These are phyloP conservation scores for Cystobasidium sp. DNA, from an alignment of 1,284 basidiomycete species.

Conservation along the genomic window DNA sequence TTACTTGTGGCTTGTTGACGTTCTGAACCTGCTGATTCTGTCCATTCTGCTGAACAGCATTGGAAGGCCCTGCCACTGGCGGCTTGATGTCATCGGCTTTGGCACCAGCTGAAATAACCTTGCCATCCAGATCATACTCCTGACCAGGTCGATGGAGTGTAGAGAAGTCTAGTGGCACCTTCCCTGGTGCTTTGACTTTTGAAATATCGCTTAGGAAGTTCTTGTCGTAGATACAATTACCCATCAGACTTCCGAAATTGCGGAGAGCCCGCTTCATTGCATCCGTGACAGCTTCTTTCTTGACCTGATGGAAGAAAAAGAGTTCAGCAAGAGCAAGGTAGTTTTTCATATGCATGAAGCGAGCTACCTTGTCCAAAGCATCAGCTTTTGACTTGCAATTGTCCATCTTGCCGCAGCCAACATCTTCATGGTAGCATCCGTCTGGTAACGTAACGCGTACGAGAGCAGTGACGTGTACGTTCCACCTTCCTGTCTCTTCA, in stretches of 20 bases:
- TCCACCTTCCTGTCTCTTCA: conserved; percentile 68
- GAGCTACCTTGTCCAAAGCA: conserved; percentile 83
- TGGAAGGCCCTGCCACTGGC: conserved; percentile 35
- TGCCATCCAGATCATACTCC: conserved; percentile 18
- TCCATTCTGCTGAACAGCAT: conserved; percentile 4
- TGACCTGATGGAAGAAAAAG: conserved; percentile 66
- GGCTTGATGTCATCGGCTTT: background rate
- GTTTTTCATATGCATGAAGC: background rate
- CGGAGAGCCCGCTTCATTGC: conserved; percentile 86
- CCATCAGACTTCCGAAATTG: conserved; percentile 90
- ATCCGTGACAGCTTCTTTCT: conserved; percentile 97
- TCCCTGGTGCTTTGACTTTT: conserved; percentile 74
- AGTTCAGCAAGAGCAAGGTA: background rate
- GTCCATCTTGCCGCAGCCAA: conserved; percentile 86
- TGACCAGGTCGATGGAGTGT: conserved; percentile 66
- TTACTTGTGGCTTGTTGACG: background rate
- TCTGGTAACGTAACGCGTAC: conserved; percentile 85
- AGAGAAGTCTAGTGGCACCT: conserved; percentile 77
- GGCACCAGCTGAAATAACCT: conserved; percentile 4
- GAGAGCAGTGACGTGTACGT: conserved; percentile 80
- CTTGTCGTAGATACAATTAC: conserved; percentile 96
- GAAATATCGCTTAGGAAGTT: conserved; percentile 78
- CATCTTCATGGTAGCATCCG: conserved; percentile 88
- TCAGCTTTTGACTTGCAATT: conserved; percentile 81
- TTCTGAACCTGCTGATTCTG: background rate